Evolutionary conservation across 2,329 filamentous ascomycete genomes (phyloP), one percentile per base, ranked within the genome.

Genomic region (Hypoxylon sp.): DNA sequence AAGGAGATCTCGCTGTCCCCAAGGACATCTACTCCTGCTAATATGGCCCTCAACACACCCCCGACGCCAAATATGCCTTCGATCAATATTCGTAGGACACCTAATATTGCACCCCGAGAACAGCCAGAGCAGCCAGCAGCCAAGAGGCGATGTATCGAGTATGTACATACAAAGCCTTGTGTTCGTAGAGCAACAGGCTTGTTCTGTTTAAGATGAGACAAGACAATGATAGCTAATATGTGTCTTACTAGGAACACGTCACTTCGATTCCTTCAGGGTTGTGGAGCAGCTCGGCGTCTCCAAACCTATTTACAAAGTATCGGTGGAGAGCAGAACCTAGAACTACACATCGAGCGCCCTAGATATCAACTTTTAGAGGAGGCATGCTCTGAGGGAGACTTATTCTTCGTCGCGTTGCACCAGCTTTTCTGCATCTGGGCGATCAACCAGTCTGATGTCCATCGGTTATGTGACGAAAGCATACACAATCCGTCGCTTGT

Each of bases 351-450:
- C 1, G 87, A 87, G 66, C 73, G 76, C 49, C 81, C 81, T 25
- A 84, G 91, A 31, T 81, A 89, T 35, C 70, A 77, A n/a, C 82
- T 92, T 6, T 79, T 94, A 11, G 74, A 71, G 27, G 81, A 87
- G 25, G 91, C 91, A 1, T 91, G 89, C 70, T 48, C 69, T 1
- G 73, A 76, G 0, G 77, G 84, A 3, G 92, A 95, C 76, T 69
- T 82, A 51, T 88, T 92, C 74, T 94, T 91, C 75, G 72, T 94
- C 55, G 82, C 85, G 5, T 76, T 92, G 11, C 91, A 92, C 75
- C 90, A 92, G 74, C 66, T 91, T 1, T 90, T 88, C 76, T 92
- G 89, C 74, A 74, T 86, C 20, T 88, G 86, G 84, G 84, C 83
- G 2, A 63, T 79, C 2, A 76, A 81, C 17, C 79, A 77, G 0